Percentiles rank a stretch among this genome's conserved stretches.
These are phyloP conservation scores for Helicosporidium sp. DNA, from an alignment of 139 green algal genomes.

Conservation along the genomic window DNA sequence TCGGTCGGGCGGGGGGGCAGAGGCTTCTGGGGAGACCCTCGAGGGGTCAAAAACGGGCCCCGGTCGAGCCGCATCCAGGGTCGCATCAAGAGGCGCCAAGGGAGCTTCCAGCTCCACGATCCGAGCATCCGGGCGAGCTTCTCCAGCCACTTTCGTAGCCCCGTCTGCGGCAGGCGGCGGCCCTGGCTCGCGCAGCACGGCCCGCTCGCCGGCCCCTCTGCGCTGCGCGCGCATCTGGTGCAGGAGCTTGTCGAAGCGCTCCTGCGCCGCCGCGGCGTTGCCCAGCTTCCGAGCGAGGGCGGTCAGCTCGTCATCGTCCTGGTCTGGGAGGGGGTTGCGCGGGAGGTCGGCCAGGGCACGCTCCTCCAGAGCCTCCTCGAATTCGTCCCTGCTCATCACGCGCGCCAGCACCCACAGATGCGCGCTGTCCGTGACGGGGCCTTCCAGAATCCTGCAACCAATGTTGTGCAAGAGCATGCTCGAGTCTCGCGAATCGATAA, in stretches of 20 bases:
- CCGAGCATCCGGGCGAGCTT: too few relatives aligned
- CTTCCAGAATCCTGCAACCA: conserved; percentile 11
- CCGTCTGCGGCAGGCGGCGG: too few relatives aligned
- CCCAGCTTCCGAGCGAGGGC: conserved; percentile 4
- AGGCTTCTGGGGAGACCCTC: too few relatives aligned
- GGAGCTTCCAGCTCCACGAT: too few relatives aligned
- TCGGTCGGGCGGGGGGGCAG: too few relatives aligned
- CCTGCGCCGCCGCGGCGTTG: conserved; percentile 1
- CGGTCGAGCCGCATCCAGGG: too few relatives aligned
- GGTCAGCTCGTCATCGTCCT: not conserved
- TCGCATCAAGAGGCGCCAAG: too few relatives aligned
- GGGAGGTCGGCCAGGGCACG: conserved; percentile 5
- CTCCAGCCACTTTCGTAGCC: too few relatives aligned
- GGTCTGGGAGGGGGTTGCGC: conserved; percentile 5
- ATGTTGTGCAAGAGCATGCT: conserved; percentile 1
- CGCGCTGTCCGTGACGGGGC: not conserved
- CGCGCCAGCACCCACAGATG: conserved; percentile 13
- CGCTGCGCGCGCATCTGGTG: not conserved
- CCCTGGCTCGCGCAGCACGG: too few relatives aligned
- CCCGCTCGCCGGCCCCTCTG: too few relatives aligned
- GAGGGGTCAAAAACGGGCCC: too few relatives aligned
- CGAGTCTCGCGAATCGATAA: too few relatives aligned
- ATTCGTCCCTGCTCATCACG: conserved; percentile 15
- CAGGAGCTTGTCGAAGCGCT: conserved; percentile 10
- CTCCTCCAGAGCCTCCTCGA: conserved; percentile 12